phyloP scores from a whole-genome alignment of 106 monocot genomes.

The Vanilla planifolia region DNA sequence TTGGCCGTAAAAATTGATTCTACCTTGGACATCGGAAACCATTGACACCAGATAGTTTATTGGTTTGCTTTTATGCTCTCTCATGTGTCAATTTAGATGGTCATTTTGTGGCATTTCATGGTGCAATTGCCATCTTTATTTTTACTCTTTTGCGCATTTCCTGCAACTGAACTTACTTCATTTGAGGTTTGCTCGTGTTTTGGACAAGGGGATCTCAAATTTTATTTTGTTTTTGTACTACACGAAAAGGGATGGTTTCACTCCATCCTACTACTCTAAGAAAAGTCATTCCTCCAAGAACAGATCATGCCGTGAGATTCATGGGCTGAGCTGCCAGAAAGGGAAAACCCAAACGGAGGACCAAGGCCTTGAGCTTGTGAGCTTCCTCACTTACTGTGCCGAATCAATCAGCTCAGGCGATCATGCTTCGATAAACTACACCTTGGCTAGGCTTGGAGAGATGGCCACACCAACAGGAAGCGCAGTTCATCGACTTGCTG shows the following conservation, averaged over 20 bases:
- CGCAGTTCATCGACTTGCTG: constrained; percentile 52
- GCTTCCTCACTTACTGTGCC: constrained; percentile 49
- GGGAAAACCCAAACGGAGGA: constrained; percentile 21
- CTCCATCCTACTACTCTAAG: constrained; percentile 10
- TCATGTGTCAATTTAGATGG: too few species aligned
- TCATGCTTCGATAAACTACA: constrained; percentile 45
- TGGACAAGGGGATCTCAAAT: too few species aligned
- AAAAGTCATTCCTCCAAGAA: constrained; percentile 15
- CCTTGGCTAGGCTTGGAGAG: constrained; percentile 56
- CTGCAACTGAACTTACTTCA: too few species aligned
- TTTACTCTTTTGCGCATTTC: too few species aligned
- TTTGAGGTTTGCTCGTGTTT: too few species aligned
- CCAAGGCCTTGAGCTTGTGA: constrained; percentile 56
- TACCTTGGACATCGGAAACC: constrained; percentile 7
- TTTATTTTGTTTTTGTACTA: too few species aligned
- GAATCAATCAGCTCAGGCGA: constrained; percentile 43
- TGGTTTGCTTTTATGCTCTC: too few species aligned
- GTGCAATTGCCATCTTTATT: too few species aligned
- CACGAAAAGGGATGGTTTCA: neutral
- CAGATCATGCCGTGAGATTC: neutral
- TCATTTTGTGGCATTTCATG: too few species aligned
- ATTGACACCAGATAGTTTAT: too few species aligned
- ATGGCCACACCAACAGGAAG: constrained; percentile 47
- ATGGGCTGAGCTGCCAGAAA: neutral
- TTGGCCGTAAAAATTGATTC: constrained; percentile 24